phyloP scores from a whole-genome alignment of 768 basidiomycete species.

The Leccinum longicurvipes region DNA sequence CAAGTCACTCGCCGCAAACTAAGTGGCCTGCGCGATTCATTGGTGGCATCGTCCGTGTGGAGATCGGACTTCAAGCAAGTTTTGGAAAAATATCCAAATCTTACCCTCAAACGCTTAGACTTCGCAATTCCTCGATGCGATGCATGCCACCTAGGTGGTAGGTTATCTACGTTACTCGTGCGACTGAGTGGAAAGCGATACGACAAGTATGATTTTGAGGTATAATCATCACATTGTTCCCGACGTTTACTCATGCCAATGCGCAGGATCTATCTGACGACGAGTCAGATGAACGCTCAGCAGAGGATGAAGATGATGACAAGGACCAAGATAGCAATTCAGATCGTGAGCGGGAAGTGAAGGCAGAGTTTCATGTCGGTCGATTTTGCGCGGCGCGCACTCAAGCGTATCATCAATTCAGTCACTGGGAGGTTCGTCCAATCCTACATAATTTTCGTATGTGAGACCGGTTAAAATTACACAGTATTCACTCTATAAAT shows the following conservation, averaged over 20 bases:
- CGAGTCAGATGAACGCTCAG: constrained; percentile 25
- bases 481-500: constrained; percentile 64
- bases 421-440: constrained; percentile 76
- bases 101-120: constrained; percentile 50
- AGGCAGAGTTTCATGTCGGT: constrained; percentile 59
- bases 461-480: constrained; percentile 6
- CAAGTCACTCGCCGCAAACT: constrained; percentile 67
- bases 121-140: constrained; percentile 68
- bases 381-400: constrained; percentile 75
- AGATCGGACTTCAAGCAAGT: constrained; percentile 59
- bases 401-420: constrained; percentile 64
- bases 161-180: constrained; percentile 62
- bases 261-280: constrained; percentile 20
- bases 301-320: constrained; percentile 24
- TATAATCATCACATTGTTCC: constrained; percentile 19
- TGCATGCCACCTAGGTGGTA: constrained; percentile 74
- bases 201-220: constrained; percentile 66
- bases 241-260: constrained; percentile 1
- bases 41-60: constrained; percentile 88
- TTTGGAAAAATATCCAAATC: constrained; percentile 65
- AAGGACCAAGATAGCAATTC: neutral
- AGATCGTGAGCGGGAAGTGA: constrained; percentile 9
- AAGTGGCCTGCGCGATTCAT: constrained; percentile 63
- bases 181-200: constrained; percentile 68
- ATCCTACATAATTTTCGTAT: neutral